phyloP scores from a whole-genome alignment of 768 basidiomycete genomes.

The Boletus bicolor region DNA sequence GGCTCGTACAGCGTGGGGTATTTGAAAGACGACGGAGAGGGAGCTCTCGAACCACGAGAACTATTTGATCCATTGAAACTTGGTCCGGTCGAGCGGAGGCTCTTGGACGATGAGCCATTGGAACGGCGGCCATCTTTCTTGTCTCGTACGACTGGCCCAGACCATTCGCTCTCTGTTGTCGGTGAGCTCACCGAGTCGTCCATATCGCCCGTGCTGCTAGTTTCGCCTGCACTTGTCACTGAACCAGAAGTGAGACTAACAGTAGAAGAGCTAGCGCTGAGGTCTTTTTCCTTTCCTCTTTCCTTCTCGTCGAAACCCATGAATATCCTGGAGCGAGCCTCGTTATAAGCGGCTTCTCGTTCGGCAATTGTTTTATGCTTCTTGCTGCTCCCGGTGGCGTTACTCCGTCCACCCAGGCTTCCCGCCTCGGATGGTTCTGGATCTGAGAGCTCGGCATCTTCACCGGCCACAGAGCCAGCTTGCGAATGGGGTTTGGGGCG shows the following conservation, averaged over 20 bases:
- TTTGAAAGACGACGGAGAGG: constrained; percentile 69
- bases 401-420: constrained; percentile 70
- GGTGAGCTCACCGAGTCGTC: constrained; percentile 72
- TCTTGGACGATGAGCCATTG: constrained; percentile 58
- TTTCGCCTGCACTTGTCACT: constrained; percentile 50
- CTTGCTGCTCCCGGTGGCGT: constrained; percentile 57
- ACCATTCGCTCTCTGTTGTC: constrained; percentile 82
- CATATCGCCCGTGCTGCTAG: constrained; percentile 60
- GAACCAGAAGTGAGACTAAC: constrained; percentile 69
- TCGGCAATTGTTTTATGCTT: constrained; percentile 79
- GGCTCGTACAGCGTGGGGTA: constrained; percentile 76
- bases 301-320: constrained; percentile 73
- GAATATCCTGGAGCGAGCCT: constrained; percentile 83
- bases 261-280: constrained; percentile 75
- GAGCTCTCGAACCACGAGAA: constrained; percentile 68
- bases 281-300: constrained; percentile 66
- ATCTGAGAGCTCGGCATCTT: constrained; percentile 76
- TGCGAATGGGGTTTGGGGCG: constrained; percentile 63
- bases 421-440: constrained; percentile 77
- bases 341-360: constrained; percentile 86
- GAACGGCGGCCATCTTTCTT: constrained; percentile 53
- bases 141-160: constrained; percentile 54
- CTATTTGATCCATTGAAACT: constrained; percentile 55
- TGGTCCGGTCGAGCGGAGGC: constrained; percentile 51
- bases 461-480: constrained; percentile 67